phyloP scores from a whole-genome alignment of 768 basidiomycete genomes.

The Xerocomellus amylosporus region DNA sequence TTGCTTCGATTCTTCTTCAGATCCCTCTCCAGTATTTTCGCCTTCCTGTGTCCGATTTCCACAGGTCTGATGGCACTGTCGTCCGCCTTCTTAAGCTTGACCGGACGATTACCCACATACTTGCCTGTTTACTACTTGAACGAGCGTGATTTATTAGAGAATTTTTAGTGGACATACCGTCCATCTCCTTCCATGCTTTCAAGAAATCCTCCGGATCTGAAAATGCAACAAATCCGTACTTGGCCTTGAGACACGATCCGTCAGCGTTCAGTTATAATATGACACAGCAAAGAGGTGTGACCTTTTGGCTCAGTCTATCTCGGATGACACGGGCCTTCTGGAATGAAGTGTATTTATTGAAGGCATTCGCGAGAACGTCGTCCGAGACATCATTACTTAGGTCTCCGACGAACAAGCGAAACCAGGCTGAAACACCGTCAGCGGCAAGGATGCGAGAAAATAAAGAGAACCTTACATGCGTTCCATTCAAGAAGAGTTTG shows the following conservation, averaged over 20 bases:
- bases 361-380: constrained; percentile 88
- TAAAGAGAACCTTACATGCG: constrained; percentile 62
- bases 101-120: constrained; percentile 97
- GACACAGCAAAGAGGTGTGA: constrained; percentile 24
- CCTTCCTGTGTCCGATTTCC: constrained; percentile 91
- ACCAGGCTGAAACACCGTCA: constrained; percentile 68
- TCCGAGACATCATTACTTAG: constrained; percentile 98
- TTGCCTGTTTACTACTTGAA: constrained; percentile 57
- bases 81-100: constrained; percentile 94
- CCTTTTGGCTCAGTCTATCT: constrained; percentile 92
- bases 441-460: neutral
- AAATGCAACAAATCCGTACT: constrained; percentile 96
- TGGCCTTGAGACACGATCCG: constrained; percentile 55
- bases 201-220: constrained; percentile 98
- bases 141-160: neutral
- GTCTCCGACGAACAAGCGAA: constrained; percentile 95
- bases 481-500: constrained; percentile 97
- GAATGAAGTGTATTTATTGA: constrained; percentile 91
- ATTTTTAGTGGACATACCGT: constrained; percentile 55
- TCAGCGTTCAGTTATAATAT: neutral
- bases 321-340: constrained; percentile 94
- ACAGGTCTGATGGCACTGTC: constrained; percentile 83
- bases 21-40: constrained; percentile 84
- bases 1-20: constrained; percentile 86
- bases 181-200: constrained; percentile 99